Conservation (phyloP, 495 filamentous ascomycete genomes). For the Hypoxylon rickii region DNA sequence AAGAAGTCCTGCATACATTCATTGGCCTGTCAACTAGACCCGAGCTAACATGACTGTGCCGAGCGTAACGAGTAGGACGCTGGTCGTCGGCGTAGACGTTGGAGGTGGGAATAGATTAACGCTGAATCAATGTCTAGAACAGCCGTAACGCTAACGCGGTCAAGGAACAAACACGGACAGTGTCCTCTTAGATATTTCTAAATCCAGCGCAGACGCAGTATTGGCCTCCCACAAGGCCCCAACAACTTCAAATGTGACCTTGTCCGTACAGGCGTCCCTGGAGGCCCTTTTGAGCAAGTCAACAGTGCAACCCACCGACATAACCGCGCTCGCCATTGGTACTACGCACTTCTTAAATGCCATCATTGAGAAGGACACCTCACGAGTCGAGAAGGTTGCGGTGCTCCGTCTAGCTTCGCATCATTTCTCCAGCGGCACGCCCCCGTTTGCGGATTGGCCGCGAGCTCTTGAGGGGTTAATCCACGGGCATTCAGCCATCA, state of each 20-base stretch:
- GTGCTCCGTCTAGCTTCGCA: constrained; percentile 54
- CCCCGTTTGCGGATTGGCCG: constrained; percentile 53
- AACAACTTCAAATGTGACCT: constrained; percentile 49
- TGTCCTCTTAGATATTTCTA: constrained; percentile 18
- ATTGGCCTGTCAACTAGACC: not conserved
- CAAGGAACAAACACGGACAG: constrained; percentile 26
- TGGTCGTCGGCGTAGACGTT: constrained; percentile 20
- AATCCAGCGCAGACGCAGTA: constrained; percentile 21
- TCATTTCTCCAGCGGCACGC: constrained; percentile 46
- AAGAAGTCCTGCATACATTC: not conserved
- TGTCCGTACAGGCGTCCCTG: constrained; percentile 49
- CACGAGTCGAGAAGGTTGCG: constrained; percentile 52
- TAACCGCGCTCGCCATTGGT: constrained; percentile 55
- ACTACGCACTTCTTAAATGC: constrained; percentile 62
- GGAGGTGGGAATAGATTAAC: constrained; percentile 9
- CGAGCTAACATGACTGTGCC: not conserved
- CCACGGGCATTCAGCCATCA: constrained; percentile 42
- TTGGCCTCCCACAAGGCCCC: constrained; percentile 27
- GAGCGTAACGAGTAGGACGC: not conserved
- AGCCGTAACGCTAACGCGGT: no score
- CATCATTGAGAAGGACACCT: constrained; percentile 52
- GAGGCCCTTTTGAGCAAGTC: constrained; percentile 42
- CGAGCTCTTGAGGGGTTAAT: constrained; percentile 40
- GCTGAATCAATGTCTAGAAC: no score
- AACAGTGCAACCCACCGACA: constrained; percentile 33